A percentile compares a stretch with the other conserved stretches of the same genome.
phyloP scores from a whole-genome alignment of 257 asterid genomes.

The Paulownia fortunei region DNA sequence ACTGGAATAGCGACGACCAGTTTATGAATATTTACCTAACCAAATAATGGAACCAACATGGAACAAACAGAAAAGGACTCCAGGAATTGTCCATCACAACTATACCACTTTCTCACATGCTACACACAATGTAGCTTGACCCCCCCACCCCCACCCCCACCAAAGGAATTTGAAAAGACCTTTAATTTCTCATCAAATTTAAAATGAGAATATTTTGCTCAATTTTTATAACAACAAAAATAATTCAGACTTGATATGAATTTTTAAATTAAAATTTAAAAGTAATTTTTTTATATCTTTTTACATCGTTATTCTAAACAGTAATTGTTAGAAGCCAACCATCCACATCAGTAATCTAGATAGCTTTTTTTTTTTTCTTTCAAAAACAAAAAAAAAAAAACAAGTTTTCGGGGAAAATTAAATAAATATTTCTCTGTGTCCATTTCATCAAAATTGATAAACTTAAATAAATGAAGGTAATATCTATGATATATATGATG shows the following conservation, averaged over 20 bases:
- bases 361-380: too few relatives aligned
- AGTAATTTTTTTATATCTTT: too few relatives aligned
- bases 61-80: constrained; percentile 18
- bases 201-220: not conserved
- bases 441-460: constrained; percentile 16
- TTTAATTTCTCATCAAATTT: not conserved
- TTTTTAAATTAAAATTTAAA: too few relatives aligned
- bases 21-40: constrained; percentile 27
- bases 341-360: too few relatives aligned
- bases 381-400: too few relatives aligned
- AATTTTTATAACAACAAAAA: not conserved
- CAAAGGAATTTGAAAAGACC: not conserved
- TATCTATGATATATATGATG: too few relatives aligned
- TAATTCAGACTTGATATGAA: not conserved
- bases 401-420: too few relatives aligned
- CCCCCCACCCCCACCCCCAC: not conserved
- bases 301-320: too few relatives aligned
- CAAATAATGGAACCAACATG: not conserved
- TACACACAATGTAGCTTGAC: not conserved
- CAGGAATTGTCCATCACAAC: constrained; percentile 10
- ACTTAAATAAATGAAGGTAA: too few relatives aligned
- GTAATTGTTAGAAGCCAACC: too few relatives aligned
- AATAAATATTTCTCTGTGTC: too few relatives aligned
- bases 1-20: not conserved
- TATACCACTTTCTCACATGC: constrained; percentile 18